Conservation (phyloP, 1,284 basidiomycete genomes). For the Cutaneotrichosporon cyanovorans region DNA sequence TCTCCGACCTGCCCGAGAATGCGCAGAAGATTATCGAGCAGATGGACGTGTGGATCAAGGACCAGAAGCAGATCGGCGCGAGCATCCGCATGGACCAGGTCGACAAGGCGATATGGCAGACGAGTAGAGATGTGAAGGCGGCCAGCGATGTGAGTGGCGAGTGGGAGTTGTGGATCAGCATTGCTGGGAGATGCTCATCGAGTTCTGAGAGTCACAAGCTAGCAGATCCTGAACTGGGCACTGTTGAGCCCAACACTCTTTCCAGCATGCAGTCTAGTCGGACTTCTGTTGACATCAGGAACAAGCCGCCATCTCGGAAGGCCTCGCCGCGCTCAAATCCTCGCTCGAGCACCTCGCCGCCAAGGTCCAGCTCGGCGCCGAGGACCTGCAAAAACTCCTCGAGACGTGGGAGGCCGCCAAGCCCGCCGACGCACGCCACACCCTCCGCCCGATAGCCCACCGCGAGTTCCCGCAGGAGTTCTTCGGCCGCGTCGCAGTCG, state of each 20-base stretch:
- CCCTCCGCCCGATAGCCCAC: constrained; percentile 28
- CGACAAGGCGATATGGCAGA: constrained; percentile 39
- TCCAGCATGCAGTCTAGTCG: too few species aligned
- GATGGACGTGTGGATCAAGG: constrained; percentile 34
- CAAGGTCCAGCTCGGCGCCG: constrained; percentile 26
- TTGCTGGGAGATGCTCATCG: too few species aligned
- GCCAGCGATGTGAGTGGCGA: constrained; percentile 28
- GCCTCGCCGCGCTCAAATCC: constrained; percentile 23
- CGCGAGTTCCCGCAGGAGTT: constrained; percentile 40
- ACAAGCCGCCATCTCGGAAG: constrained; percentile 30
- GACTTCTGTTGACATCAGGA: constrained; percentile 18
- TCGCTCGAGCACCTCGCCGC: constrained; percentile 25
- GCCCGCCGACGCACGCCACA: constrained; percentile 30
- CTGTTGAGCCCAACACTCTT: too few species aligned
- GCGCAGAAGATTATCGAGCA: constrained; percentile 36
- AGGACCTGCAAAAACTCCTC: constrained; percentile 31
- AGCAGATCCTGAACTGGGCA: too few species aligned
- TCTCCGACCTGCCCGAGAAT: constrained; percentile 34
- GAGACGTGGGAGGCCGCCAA: constrained; percentile 38
- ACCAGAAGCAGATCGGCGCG: constrained; percentile 29
- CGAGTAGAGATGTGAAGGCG: constrained; percentile 30
- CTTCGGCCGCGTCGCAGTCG: constrained; percentile 28
- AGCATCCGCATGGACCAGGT: constrained; percentile 27
- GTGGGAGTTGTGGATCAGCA: too few species aligned
- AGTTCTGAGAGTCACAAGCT: too few species aligned